Conservation (phyloP, 108 stramenopile genomes). For the Licmophora abbreviata region DNA sequence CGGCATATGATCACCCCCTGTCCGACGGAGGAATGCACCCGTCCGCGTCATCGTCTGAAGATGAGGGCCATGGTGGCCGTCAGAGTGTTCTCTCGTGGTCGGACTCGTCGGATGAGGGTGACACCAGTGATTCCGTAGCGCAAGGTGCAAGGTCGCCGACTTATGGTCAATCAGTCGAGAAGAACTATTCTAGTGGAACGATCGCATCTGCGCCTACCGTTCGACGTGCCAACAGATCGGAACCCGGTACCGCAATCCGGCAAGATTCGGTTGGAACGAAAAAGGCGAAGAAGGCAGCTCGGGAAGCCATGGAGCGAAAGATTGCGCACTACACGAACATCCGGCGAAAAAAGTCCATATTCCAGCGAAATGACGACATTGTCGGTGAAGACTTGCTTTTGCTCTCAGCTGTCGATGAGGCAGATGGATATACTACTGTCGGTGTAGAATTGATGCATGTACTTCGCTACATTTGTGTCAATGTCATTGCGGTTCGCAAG, state of each 20-base stretch:
- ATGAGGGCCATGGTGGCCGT: conserved; percentile 13
- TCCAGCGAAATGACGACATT: conserved; percentile 65
- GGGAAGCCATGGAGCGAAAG: conserved; percentile 33
- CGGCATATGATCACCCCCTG: conserved; percentile 37
- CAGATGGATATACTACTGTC: conserved; percentile 55
- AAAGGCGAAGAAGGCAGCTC: too few relatives aligned
- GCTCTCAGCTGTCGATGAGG: conserved; percentile 80
- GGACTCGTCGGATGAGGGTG: conserved; percentile 32
- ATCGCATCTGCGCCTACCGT: conserved; percentile 1
- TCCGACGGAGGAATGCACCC: conserved; percentile 57
- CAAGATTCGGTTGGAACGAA: too few relatives aligned
- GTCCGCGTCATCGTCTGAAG: conserved; percentile 47
- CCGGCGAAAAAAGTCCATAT: conserved; percentile 51
- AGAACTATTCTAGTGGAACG: not conserved
- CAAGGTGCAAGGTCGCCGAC: not conserved
- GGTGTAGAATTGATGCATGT: conserved; percentile 81
- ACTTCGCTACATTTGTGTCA: conserved; percentile 70
- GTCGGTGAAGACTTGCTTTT: conserved; percentile 55
- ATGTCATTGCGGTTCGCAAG: conserved; percentile 75
- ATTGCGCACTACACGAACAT: conserved; percentile 55
- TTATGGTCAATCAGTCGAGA: not conserved
- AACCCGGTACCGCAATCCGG: too few relatives aligned
- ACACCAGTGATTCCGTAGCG: conserved; percentile 6
- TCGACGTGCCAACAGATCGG: conserved; percentile 20
- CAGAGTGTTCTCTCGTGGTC: conserved; percentile 31